Base-by-base conservation (phyloP, 1,139 yeast genomes). In the Geotrichum siamense region DNA sequence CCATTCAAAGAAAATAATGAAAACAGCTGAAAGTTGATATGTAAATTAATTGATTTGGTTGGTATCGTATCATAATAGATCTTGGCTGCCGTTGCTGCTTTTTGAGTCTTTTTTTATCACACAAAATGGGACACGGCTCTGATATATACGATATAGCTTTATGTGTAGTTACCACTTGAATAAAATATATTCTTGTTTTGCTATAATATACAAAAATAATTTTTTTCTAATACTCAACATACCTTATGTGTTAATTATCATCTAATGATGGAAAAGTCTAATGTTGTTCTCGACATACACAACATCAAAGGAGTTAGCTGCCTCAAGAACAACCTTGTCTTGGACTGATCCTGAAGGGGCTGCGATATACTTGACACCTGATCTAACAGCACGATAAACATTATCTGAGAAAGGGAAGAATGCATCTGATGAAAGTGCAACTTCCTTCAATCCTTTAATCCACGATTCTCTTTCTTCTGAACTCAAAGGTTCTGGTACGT, bases 331-430 rank as follows among this genome's bases (percentile, higher is more conserved):
- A 48, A 91, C 95, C 73, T 84, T 82, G 69, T 91, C 98, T 89
- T 86, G 91, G 53, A 93, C 96, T 15, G 96, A 86, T 43, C 98
- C 98, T 44, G 94, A 78, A 51, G 98, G 96, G 43, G 98, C 98
- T 58, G 96, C 94, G 61, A 91, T 75, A 70, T 72, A 91, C 69
- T 84, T 86, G 58, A 87, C 98, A 65, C 98, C 98, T 21, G 94
- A 82, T 72, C 85, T 80, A 45, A 81, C 96, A 51, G 97, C 97
- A 67, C 98, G 79, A 78, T 89, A 87, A 56, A 93, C 96, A 62
- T 93, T 91, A 69, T 91, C 98, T 54, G 97, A 94, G 91, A 91
- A 91, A 69, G 98, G 98, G 94, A 91, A 91, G 78, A 91, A 91
- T 32, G 98, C 98, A 65, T 91, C 98, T 2, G 96, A 86, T 15